These are phyloP conservation scores for Carnegiea gigantea DNA, from an alignment of 179 eudicot genomes.

Conservation along the genomic window DNA sequence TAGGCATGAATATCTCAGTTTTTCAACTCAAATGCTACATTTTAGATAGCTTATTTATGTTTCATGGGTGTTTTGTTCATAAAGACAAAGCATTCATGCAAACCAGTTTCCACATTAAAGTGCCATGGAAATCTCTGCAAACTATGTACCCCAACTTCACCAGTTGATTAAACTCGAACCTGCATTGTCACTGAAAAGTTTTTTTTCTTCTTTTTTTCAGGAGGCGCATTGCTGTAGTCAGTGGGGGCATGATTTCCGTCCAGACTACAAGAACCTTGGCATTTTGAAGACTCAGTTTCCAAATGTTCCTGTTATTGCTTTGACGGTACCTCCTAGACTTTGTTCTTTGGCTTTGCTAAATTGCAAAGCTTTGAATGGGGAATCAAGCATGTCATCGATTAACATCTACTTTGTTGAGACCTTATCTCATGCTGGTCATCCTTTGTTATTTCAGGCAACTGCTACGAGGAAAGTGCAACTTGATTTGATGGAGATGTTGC, in stretches of 20 bases:
- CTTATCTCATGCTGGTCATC: constrained; percentile 12
- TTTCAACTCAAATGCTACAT: not conserved
- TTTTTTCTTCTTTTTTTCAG: constrained; percentile 39
- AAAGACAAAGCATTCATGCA: not conserved
- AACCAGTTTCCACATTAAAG: not conserved
- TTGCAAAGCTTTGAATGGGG: not conserved
- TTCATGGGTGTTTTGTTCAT: not conserved
- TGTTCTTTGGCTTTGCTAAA: not conserved
- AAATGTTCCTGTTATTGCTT: constrained; percentile 83
- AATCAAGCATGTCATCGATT: not conserved
- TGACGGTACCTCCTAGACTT: constrained; percentile 58
- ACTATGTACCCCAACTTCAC: no score
- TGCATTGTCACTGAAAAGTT: constrained; percentile 10
- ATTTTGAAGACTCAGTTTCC: constrained; percentile 98
- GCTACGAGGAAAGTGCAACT: constrained; percentile 96
- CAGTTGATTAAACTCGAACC: not conserved
- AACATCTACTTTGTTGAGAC: not conserved
- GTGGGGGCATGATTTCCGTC: constrained; percentile 99
- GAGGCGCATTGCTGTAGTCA: constrained; percentile 99
- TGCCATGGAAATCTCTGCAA: constrained; percentile 1
- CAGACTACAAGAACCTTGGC: constrained; percentile 96
- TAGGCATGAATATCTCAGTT: not conserved
- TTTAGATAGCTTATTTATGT: not conserved
- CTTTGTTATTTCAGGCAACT: constrained; percentile 67
- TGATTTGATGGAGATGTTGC: constrained; percentile 92